Evolutionary conservation across 352 stramenopile species (phyloP).

Genomic region (Phytopythium delawarense): DNA sequence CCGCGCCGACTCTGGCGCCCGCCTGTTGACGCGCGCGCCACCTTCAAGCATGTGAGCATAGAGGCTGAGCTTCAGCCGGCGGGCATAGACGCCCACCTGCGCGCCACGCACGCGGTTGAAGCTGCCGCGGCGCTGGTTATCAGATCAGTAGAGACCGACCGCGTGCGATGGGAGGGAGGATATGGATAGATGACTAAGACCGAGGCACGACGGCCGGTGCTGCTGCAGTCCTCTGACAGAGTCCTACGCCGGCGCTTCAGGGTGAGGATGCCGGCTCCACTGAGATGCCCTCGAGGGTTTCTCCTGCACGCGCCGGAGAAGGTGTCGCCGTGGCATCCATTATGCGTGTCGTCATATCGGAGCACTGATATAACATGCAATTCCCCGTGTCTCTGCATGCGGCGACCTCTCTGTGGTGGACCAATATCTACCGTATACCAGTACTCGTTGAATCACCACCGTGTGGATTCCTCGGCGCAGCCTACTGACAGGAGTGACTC

Average conservation of each 20-base stretch:
- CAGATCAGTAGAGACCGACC: background rate
- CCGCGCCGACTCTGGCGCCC: background rate
- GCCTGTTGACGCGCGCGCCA: background rate
- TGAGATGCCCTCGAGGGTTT: too few species aligned
- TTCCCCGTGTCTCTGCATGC: background rate
- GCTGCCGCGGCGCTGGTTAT: background rate
- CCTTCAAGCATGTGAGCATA: background rate
- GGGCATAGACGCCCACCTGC: background rate
- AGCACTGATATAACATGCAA: background rate
- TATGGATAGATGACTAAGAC: background rate
- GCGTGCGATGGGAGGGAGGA: too few species aligned
- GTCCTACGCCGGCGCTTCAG: too few species aligned
- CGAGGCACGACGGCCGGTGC: background rate
- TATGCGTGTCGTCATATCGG: too few species aligned
- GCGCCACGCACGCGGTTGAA: constrained; percentile 1
- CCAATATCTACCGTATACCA: background rate
- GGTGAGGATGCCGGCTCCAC: too few species aligned
- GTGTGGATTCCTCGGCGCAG: background rate
- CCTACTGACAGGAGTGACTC: background rate
- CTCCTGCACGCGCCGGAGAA: too few species aligned
- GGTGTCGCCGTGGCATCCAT: too few species aligned
- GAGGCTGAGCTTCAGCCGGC: background rate
- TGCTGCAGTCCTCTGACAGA: too few species aligned
- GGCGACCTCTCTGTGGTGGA: background rate
- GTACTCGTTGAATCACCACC: background rate